These are phyloP conservation scores for Aspergillus ruber DNA, from an alignment of 2,329 filamentous ascomycete species.

Conservation along the genomic window DNA sequence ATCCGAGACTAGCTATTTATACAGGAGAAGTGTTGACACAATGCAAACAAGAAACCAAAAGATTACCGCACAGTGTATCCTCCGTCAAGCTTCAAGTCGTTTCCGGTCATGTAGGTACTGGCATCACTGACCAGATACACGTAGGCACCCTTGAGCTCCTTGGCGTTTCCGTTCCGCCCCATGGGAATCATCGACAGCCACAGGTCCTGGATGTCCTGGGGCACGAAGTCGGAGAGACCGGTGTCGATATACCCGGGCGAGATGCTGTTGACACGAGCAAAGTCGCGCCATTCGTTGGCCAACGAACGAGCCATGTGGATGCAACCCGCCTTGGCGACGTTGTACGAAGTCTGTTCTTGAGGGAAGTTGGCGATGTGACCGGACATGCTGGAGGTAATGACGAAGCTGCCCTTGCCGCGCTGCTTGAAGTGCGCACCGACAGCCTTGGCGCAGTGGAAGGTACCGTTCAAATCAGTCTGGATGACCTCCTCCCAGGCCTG, in stretches of 20 bases:
- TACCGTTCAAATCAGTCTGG: conserved; percentile 79
- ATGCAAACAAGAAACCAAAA: background rate
- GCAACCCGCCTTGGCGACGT: conserved; percentile 60
- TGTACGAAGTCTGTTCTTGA: conserved; percentile 62
- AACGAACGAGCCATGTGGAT: conserved; percentile 59
- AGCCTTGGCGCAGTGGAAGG: conserved; percentile 78
- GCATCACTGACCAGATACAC: conserved; percentile 46
- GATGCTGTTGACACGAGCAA: conserved; percentile 62
- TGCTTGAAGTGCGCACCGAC: conserved; percentile 73
- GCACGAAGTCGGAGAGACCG: conserved; percentile 59
- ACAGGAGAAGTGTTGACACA: conserved; percentile 1
- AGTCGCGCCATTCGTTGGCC: conserved; percentile 64
- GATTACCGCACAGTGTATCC: conserved; percentile 42
- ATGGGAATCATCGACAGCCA: conserved; percentile 57
- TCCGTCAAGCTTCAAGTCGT: conserved; percentile 44
- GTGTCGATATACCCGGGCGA: conserved; percentile 65
- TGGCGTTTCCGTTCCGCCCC: conserved; percentile 56
- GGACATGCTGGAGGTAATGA: conserved; percentile 61
- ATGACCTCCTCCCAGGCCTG: conserved; percentile 72
- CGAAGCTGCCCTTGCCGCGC: conserved; percentile 56
- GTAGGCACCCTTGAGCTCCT: conserved; percentile 58
- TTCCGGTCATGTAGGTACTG: conserved; percentile 45
- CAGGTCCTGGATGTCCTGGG: conserved; percentile 50
- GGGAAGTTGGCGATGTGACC: conserved; percentile 52
- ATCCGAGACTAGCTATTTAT: background rate